Evolutionary conservation across 148 eudicot species (phyloP), one percentile per base, ranked within the genome.

Genomic region (Rhododendron williamsianum): DNA sequence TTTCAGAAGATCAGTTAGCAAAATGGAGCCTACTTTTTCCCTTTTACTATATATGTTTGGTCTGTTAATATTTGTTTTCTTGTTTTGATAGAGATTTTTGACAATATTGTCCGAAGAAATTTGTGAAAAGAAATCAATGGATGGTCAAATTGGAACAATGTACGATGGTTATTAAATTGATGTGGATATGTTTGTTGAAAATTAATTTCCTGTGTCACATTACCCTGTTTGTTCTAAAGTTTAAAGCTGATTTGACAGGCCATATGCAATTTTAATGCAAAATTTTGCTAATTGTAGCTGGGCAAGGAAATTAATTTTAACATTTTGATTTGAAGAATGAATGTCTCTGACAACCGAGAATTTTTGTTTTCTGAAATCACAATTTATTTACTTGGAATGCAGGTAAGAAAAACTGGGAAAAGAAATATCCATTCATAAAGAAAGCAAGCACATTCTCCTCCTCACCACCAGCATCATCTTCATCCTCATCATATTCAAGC

Each of bases 361-460:
- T 30, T 30, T 30, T 30, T 30, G 30, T 30, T 30, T 30, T 30
- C 45, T 25, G 73, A 67, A 58, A 58, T 13, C n/a, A 58, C 65
- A 18, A 56, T 6, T 36, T 54, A 16, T 54, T 46, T 46, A 74
- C 46, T 76, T 67, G 69, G 4, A 74, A 81, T 82, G 52, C 86
- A 92, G 95, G 89, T 6, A 84, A 85, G 79, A 8, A 65, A 38
- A 72, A 15, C 65, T 89, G 89, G 90, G 84, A 87, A 48, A 81
- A 80, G 80, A 71, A 84, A 36, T 94, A 91, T 86, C 92, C 93
- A 18, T 93, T 93, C 85, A 94, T 94, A 27, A 91, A 84, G 84
- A 9, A 48, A 3, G 96, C 96, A 23, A 94, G 96, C 87, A 80
- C 93, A 54, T 94, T 89, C 78, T 51, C 88, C 9, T 49, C 91